Percentiles rank a stretch among this genome's conserved stretches.
Evolutionary conservation across 768 basidiomycete genomes (phyloP).

Genomic region (Rhodotorula paludigena): DNA sequence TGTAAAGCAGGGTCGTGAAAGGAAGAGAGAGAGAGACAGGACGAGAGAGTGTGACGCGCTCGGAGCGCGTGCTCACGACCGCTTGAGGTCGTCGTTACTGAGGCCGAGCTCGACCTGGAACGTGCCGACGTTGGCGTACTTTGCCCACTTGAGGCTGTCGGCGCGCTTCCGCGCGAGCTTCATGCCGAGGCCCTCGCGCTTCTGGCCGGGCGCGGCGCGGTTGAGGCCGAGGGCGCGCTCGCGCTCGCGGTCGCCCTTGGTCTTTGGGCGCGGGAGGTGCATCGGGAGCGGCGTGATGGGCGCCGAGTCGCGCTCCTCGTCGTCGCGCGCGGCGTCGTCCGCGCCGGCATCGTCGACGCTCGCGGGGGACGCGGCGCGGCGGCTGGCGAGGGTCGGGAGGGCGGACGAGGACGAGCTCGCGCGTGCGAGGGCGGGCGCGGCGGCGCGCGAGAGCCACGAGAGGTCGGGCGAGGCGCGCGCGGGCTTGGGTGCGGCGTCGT

Average conservation of each 20-base stretch:
- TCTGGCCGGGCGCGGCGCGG: background rate
- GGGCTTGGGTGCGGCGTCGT: background rate
- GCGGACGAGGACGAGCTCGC: background rate
- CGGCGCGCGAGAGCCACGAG: background rate
- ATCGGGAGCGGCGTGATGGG: conserved; percentile 16
- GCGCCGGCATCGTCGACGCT: background rate
- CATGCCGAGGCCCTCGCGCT: conserved; percentile 27
- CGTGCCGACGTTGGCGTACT: conserved; percentile 24
- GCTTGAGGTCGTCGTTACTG: conserved; percentile 28
- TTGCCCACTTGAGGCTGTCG: conserved; percentile 36
- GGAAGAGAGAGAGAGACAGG: too few species aligned
- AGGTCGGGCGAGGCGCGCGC: background rate
- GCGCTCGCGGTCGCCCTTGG: conserved; percentile 23
- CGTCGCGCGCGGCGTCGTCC: background rate
- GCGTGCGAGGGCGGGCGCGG: background rate
- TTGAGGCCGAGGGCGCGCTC: conserved; percentile 12
- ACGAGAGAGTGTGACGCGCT: background rate
- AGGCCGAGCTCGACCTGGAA: conserved; percentile 32
- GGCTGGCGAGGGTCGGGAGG: background rate
- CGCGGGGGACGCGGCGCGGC: background rate
- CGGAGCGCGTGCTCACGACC: background rate
- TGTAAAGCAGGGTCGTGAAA: too few species aligned
- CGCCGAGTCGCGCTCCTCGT: background rate
- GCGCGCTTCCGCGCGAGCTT: conserved; percentile 28
- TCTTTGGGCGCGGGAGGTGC: conserved; percentile 22